phyloP scores from a whole-genome alignment of 805 yeast genomes.

The Kuraishia molischiana region DNA sequence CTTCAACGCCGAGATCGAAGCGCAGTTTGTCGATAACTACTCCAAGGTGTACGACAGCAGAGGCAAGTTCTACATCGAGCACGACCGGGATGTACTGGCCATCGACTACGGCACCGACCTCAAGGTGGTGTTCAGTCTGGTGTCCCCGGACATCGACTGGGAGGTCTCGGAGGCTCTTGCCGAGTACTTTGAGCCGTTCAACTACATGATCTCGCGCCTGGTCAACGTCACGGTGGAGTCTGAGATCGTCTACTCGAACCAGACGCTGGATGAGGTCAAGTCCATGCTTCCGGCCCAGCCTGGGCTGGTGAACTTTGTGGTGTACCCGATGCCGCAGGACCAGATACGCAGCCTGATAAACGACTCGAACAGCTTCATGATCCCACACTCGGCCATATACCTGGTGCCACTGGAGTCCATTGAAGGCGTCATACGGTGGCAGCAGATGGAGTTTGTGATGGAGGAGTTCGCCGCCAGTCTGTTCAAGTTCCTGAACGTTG shows the following conservation, averaged over 20 bases:
- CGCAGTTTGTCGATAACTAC: slow-evolving; percentile 4
- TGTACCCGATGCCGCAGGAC: background rate
- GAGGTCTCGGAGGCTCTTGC: slow-evolving; percentile 11
- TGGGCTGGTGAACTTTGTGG: background rate
- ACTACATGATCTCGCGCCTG: slow-evolving; percentile 3
- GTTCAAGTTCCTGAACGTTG: slow-evolving; percentile 53
- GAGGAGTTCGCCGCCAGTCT: slow-evolving; percentile 56
- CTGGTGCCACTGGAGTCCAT: background rate
- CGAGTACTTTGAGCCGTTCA: slow-evolving; percentile 5
- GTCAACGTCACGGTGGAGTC: slow-evolving; percentile 7
- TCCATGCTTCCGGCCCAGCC: background rate
- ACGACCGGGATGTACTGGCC: background rate
- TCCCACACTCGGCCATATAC: background rate
- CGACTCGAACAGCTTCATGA: background rate
- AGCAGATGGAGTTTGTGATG: slow-evolving; percentile 12
- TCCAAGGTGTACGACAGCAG: background rate
- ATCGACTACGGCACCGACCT: background rate
- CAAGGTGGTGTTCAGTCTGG: slow-evolving; percentile 5
- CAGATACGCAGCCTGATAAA: background rate
- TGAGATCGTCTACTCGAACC: background rate
- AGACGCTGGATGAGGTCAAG: background rate
- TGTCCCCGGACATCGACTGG: slow-evolving; percentile 9
- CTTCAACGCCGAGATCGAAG: slow-evolving; percentile 29
- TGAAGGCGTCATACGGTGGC: background rate
- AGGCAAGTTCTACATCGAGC: background rate